These are phyloP conservation scores for Tephrocybe rancida DNA, from an alignment of 768 basidiomycete species.

Conservation along the genomic window DNA sequence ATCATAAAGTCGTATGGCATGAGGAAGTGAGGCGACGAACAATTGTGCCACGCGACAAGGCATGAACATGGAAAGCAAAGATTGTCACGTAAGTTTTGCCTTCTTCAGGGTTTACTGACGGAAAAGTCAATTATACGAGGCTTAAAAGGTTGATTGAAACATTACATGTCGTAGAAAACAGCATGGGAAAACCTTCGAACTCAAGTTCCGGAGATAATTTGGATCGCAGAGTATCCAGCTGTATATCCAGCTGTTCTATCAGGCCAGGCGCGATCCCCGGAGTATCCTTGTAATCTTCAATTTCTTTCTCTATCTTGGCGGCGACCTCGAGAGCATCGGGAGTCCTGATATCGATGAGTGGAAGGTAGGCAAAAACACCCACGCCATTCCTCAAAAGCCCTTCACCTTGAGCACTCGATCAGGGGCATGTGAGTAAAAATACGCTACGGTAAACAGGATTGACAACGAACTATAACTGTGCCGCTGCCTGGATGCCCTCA, in stretches of 20 bases:
- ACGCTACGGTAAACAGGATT: not conserved
- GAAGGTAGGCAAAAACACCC: slow-evolving; percentile 27
- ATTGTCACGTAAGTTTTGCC: slow-evolving; percentile 37
- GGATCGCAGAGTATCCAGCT: slow-evolving; percentile 30
- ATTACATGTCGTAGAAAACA: not conserved
- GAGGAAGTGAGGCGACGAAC: slow-evolving; percentile 26
- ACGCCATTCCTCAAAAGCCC: not conserved
- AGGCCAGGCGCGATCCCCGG: slow-evolving; percentile 31
- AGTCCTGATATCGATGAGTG: slow-evolving; percentile 21
- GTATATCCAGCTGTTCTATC: slow-evolving; percentile 41
- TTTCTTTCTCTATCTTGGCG: slow-evolving; percentile 22
- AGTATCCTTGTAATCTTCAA: slow-evolving; percentile 23
- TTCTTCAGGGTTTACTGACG: not conserved
- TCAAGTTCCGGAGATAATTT: slow-evolving; percentile 27
- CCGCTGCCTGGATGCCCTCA: slow-evolving; percentile 4
- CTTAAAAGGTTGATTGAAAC: no score
- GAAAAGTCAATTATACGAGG: no score
- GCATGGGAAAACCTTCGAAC: slow-evolving; percentile 23
- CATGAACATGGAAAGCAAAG: slow-evolving; percentile 37
- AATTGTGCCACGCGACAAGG: slow-evolving; percentile 50
- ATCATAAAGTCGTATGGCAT: not conserved
- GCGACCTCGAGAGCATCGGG: slow-evolving; percentile 18
- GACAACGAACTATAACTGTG: slow-evolving; percentile 4
- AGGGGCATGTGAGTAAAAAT: slow-evolving; percentile 14
- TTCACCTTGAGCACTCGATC: not conserved